phyloP scores from a whole-genome alignment of 1,284 basidiomycete genomes.

The Heterobasidion irregulare region DNA sequence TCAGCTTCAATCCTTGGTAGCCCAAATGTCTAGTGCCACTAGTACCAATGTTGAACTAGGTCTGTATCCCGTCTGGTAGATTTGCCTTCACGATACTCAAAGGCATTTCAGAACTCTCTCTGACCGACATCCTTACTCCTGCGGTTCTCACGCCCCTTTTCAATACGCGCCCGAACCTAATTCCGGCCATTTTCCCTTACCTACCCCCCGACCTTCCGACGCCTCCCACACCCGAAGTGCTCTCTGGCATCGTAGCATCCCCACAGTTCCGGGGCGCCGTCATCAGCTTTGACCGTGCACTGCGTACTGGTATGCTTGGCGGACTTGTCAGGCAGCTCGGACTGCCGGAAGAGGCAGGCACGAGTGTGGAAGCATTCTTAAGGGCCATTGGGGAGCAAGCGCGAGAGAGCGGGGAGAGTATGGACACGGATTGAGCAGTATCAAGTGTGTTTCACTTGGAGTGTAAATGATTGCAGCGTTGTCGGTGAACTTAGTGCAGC shows the following conservation, averaged over 20 bases:
- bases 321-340: slow-evolving; percentile 66
- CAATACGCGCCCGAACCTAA: slow-evolving; percentile 53
- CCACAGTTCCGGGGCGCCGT: slow-evolving; percentile 57
- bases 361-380: slow-evolving; percentile 63
- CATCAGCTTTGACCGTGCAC: slow-evolving; percentile 64
- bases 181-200: slow-evolving; percentile 64
- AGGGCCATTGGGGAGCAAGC: slow-evolving; percentile 69
- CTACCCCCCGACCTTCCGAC: slow-evolving; percentile 66
- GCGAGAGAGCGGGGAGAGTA: slow-evolving; percentile 30
- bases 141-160: slow-evolving; percentile 63
- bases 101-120: slow-evolving; percentile 40
- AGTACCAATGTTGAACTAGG: slow-evolving; percentile 10
- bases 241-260: slow-evolving; percentile 47
- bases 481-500: not conserved
- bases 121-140: slow-evolving; percentile 69
- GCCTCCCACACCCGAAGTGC: slow-evolving; percentile 52
- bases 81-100: not conserved
- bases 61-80: not conserved
- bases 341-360: slow-evolving; percentile 71
- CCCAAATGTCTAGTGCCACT: slow-evolving; percentile 13
- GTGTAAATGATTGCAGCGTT: not conserved
- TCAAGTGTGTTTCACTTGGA: not conserved
- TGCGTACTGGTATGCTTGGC: slow-evolving; percentile 67
- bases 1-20: slow-evolving; percentile 33
- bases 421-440: slow-evolving; percentile 47